Evolutionary conservation across 139 green algal genomes (phyloP).

Genomic region (Picochlorum sp.): DNA sequence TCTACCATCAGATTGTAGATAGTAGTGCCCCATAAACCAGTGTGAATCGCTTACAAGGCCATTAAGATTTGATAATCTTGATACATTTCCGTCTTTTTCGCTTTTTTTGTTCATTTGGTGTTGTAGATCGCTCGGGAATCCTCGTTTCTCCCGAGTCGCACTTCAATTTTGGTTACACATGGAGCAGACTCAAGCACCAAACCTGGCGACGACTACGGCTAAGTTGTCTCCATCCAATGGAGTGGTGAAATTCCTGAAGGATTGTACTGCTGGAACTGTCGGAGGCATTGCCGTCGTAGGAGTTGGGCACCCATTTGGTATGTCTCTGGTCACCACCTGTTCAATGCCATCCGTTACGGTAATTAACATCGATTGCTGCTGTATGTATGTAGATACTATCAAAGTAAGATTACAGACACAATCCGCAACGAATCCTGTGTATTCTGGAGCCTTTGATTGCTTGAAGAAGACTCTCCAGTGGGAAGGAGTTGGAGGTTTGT

Average conservation of each 20-base stretch:
- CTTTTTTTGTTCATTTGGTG: too few species aligned
- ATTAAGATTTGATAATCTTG: too few species aligned
- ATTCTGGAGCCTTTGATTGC: conserved; percentile 80
- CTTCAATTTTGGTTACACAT: neutral
- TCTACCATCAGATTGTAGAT: too few species aligned
- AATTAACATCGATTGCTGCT: too few species aligned
- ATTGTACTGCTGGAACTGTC: conserved; percentile 26
- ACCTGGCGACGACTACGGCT: neutral
- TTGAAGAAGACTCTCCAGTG: conserved; percentile 83
- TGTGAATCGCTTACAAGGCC: too few species aligned
- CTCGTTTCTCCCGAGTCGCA: too few species aligned
- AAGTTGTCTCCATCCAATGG: conserved; percentile 1
- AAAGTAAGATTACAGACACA: conserved; percentile 92
- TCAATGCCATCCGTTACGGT: neutral
- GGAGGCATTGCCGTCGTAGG: conserved; percentile 80
- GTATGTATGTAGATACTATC: conserved; percentile 53
- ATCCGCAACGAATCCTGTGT: conserved; percentile 74
- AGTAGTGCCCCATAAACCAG: too few species aligned
- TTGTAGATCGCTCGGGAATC: too few species aligned
- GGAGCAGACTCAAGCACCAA: conserved; percentile 12
- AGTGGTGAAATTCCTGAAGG: conserved; percentile 29
- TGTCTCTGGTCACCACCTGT: neutral
- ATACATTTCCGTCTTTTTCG: too few species aligned
- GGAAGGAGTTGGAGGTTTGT: conserved; percentile 80
- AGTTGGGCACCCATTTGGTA: conserved; percentile 77